Percentiles rank a stretch among this genome's conserved stretches.
Conservation (phyloP, 495 filamentous ascomycete genomes). For the Melanomma pulvis-pyrius region DNA sequence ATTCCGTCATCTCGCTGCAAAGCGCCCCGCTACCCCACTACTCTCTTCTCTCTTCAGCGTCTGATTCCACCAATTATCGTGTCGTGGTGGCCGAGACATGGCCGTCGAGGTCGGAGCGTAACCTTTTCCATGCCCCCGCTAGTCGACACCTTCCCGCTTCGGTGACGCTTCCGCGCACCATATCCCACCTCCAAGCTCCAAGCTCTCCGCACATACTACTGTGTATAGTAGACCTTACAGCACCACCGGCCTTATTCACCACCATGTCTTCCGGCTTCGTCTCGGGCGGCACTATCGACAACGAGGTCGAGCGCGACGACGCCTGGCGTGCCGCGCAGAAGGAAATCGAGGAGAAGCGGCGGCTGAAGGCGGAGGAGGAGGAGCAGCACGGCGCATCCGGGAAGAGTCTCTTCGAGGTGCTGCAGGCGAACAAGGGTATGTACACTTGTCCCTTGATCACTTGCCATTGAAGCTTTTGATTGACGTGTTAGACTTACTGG, state of each 20-base stretch:
- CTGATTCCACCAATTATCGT: neutral
- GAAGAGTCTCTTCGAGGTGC: constrained; percentile 79
- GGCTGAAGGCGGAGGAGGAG: constrained; percentile 60
- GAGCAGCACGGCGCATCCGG: constrained; percentile 56
- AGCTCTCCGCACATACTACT: neutral
- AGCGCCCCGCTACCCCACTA: neutral
- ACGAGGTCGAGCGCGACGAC: constrained; percentile 58
- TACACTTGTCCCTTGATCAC: constrained; percentile 20
- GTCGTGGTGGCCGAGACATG: neutral
- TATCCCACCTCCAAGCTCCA: neutral
- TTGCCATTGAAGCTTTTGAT: constrained; percentile 14
- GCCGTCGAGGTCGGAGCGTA: neutral
- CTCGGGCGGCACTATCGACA: constrained; percentile 75
- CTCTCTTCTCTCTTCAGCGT: neutral
- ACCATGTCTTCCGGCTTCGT: constrained; percentile 74
- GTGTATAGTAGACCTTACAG: neutral
- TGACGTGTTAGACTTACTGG: constrained; percentile 58
- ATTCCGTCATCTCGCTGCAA: neutral
- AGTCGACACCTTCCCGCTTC: neutral
- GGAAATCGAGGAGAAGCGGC: constrained; percentile 71
- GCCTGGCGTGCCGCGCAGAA: constrained; percentile 77
- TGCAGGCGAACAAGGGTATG: constrained; percentile 93
- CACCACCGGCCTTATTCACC: constrained; percentile 36
- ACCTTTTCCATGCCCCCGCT: neutral
- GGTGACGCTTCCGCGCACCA: neutral